These are phyloP conservation scores for Cyclospora cayetanensis DNA, from an alignment of 169 alveolate genomes.

Conservation along the genomic window DNA sequence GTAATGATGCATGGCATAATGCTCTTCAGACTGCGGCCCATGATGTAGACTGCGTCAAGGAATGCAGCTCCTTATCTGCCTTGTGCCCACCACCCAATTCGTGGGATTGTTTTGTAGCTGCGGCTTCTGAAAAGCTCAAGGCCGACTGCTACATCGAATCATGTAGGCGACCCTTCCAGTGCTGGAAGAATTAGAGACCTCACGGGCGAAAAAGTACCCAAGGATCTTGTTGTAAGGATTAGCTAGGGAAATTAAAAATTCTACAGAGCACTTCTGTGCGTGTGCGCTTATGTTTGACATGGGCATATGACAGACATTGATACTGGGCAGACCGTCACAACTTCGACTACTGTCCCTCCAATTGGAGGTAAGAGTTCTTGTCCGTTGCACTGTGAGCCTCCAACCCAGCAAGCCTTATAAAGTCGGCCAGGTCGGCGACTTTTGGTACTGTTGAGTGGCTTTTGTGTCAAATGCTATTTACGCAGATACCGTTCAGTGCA, in stretches of 20 bases:
- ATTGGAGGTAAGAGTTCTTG: conserved; percentile 1
- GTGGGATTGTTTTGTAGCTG: conserved; percentile 40
- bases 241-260: background rate
- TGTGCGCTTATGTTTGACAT: background rate
- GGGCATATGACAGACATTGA: background rate
- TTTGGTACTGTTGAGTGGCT: too few relatives aligned
- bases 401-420: background rate
- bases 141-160: conserved; percentile 40
- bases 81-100: background rate
- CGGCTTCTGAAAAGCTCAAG: background rate
- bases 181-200: background rate
- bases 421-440: background rate
- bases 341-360: conserved; percentile 42
- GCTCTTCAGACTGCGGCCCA: conserved; percentile 19
- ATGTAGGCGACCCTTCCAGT: background rate
- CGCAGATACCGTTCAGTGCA: conserved; percentile 36
- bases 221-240: background rate
- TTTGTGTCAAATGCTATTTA: background rate
- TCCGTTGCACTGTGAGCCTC: background rate
- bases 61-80: conserved; percentile 6
- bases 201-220: background rate
- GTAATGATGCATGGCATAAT: too few relatives aligned
- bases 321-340: background rate
- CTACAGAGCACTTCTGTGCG: background rate
- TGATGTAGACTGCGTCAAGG: conserved; percentile 35